Conservation (phyloP, 2,329 filamentous ascomycete species). For the Westerdykella ornata region DNA sequence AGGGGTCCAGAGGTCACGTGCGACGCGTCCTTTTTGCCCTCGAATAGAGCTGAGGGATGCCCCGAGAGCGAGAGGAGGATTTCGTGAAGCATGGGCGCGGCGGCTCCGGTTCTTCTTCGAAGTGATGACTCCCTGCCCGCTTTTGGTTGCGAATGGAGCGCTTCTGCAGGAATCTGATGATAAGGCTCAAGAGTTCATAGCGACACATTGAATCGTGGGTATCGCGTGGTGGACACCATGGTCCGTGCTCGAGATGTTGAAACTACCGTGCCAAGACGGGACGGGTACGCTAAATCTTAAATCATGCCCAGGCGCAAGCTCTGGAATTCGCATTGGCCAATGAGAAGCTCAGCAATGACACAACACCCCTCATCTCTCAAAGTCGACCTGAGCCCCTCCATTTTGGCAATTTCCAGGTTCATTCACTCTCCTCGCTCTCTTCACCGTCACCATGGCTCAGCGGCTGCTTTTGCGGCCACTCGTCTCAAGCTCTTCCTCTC, state of each 20-base stretch:
- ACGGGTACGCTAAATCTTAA: too few species aligned
- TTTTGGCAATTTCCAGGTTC: too few species aligned
- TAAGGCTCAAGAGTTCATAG: slow-evolving; percentile 32
- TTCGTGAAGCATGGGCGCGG: slow-evolving; percentile 79
- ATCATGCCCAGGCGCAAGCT: too few species aligned
- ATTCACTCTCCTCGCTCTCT: background rate
- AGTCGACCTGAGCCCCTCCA: too few species aligned
- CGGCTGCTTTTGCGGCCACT: slow-evolving; percentile 6
- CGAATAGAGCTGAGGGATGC: slow-evolving; percentile 82
- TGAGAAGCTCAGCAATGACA: too few species aligned
- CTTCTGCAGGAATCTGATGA: slow-evolving; percentile 25
- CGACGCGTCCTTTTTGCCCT: slow-evolving; percentile 39
- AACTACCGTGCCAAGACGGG: too few species aligned
- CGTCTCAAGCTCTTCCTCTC: slow-evolving; percentile 2
- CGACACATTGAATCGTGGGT: slow-evolving; percentile 27
- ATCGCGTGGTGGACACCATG: too few species aligned
- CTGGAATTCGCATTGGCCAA: too few species aligned
- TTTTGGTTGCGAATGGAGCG: slow-evolving; percentile 7
- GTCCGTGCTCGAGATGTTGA: too few species aligned
- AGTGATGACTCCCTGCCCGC: slow-evolving; percentile 9
- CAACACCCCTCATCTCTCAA: too few species aligned
- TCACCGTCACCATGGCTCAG: slow-evolving; percentile 6
- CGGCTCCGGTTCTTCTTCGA: slow-evolving; percentile 2
- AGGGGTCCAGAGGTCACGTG: slow-evolving; percentile 36
- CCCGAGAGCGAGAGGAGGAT: slow-evolving; percentile 94